Evolutionary conservation across 2,329 filamentous ascomycete genomes (phyloP).

Genomic region (Trichoderma cornu-damae): DNA sequence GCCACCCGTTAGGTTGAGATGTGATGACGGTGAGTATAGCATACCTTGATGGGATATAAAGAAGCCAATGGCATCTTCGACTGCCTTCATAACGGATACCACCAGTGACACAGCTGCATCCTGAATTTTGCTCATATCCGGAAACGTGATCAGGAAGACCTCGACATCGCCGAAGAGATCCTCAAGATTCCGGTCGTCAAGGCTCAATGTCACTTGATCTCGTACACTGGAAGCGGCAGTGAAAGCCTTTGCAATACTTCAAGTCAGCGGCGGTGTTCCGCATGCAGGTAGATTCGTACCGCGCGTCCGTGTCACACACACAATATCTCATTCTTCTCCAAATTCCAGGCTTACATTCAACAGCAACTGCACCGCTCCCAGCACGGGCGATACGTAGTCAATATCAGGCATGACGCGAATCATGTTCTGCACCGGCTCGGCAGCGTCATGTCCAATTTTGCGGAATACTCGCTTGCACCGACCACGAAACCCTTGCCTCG

Average conservation of each 20-base stretch:
- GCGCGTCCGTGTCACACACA: too few species aligned
- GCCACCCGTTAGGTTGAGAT: too few species aligned
- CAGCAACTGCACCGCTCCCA: constrained; percentile 7
- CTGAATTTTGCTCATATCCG: background rate
- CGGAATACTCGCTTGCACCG: constrained; percentile 1
- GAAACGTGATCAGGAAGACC: constrained; percentile 7
- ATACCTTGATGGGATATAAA: constrained; percentile 7
- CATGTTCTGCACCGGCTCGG: background rate
- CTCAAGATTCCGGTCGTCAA: background rate
- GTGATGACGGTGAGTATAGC: too few species aligned
- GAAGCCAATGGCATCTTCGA: constrained; percentile 10
- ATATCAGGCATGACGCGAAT: constrained; percentile 1
- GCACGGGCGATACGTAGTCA: constrained; percentile 2
- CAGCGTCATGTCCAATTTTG: background rate
- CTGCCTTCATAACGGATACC: background rate
- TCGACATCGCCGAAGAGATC: constrained; percentile 5
- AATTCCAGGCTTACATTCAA: background rate
- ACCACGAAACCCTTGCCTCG: background rate
- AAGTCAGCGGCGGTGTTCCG: background rate
- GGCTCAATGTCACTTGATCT: background rate
- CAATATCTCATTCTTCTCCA: background rate
- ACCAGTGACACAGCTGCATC: background rate
- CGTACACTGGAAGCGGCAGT: background rate
- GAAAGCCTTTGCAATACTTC: background rate
- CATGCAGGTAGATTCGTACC: too few species aligned